Base-by-base conservation (phyloP, 2,329 filamentous ascomycete genomes). In the Aspergillus luchuensis region DNA sequence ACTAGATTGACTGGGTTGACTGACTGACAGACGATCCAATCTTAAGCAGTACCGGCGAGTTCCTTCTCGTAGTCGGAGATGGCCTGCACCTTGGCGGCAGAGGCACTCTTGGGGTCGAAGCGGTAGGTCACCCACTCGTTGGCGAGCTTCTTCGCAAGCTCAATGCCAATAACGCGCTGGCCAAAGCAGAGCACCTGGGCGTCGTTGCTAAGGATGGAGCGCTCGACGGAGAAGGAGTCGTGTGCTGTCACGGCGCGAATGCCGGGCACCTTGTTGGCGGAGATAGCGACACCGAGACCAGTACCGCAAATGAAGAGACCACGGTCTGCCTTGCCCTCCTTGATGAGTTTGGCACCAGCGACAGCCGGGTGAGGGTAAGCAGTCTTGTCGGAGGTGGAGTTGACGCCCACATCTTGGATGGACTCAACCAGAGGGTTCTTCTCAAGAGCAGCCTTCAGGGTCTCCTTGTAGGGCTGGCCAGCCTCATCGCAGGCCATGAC, bases 161-260 rank as follows among this genome's bases (percentile, higher is more conserved):
- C 92, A 51, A 95, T 74, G 0, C 92, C 91, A 48, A 96, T 85
- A 0, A 96, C 91, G 21, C 91, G 81, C 83, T 96, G 89, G 0
- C 91, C 91, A 82, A 96, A 89, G 74, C 92, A 96, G 63, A 96
- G 79, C 33, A 96, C 91, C 78, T 96, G 91, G 3, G 91, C 91
- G 74, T 96, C 89, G 76, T 96, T 96, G 79, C 89, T 92, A 70
- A 94, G 78, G 10, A 96, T 85, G 19, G 89, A 87, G 53, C 91
- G 81, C 82, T 96, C 91, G 5, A 96, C 91, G 58, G 85, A 89
- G 81, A 93, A 96, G 66, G 87, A 89, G 74, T 96, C 92, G 75
- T 96, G 92, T 1, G 92, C 92, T 5, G 91, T 96, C 17, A 96
- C 92, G n/a, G 92, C 92, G 23, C 91, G 83, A 63, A 96, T 87